Conservation (phyloP, 768 basidiomycete species). For the Fibroporia radiculosa region DNA sequence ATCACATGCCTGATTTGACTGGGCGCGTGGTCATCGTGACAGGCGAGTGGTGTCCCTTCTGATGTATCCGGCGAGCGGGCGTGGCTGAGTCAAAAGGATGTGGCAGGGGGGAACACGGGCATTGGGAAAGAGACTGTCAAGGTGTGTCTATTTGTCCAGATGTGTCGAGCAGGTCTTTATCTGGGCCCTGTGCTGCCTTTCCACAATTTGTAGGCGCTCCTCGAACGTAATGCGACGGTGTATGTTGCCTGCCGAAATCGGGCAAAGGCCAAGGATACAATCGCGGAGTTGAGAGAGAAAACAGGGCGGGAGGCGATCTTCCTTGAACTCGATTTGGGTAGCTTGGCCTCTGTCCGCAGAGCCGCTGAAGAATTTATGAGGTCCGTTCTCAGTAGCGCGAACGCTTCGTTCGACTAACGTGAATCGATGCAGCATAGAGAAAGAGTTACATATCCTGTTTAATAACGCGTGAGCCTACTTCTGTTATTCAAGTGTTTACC, state of each 20-base stretch:
- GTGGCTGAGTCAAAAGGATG: background rate
- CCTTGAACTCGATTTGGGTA: constrained; percentile 36
- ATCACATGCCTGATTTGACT: constrained; percentile 36
- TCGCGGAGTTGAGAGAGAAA: constrained; percentile 39
- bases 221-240: constrained; percentile 55
- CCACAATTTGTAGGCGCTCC: constrained; percentile 31
- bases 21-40: constrained; percentile 29
- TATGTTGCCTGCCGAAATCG: constrained; percentile 47
- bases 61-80: constrained; percentile 13
- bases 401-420: constrained; percentile 17
- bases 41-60: constrained; percentile 25
- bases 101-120: constrained; percentile 32
- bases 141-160: constrained; percentile 21
- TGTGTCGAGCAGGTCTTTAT: background rate
- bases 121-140: constrained; percentile 56
- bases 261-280: constrained; percentile 40
- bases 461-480: constrained; percentile 41
- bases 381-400: constrained; percentile 12
- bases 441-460: constrained; percentile 39
- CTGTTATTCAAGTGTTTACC: background rate
- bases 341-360: constrained; percentile 27
- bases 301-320: constrained; percentile 38
- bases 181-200: background rate
- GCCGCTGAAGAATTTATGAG: constrained; percentile 30
- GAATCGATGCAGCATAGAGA: constrained; percentile 38